Evolutionary conservation across 495 filamentous ascomycete genomes (phyloP).

Genomic region (Hyaloscypha finlandica): DNA sequence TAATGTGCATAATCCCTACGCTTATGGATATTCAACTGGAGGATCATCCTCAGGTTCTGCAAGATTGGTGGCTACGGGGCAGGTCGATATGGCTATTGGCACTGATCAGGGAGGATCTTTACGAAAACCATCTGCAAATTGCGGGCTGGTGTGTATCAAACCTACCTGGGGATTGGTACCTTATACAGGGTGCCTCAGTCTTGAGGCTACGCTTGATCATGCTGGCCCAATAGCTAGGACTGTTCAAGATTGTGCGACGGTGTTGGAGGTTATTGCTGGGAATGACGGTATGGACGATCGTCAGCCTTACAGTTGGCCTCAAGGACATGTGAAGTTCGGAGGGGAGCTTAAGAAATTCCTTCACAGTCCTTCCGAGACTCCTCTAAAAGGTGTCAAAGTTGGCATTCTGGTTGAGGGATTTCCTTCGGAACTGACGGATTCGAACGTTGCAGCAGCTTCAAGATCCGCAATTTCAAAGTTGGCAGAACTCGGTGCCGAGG

Average conservation of each 20-base stretch:
- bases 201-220: slow-evolving; percentile 50
- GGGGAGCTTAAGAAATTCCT: slow-evolving; percentile 30
- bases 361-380: slow-evolving; percentile 14
- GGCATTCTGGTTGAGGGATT: slow-evolving; percentile 55
- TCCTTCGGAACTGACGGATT: slow-evolving; percentile 42
- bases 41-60: slow-evolving; percentile 59
- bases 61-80: slow-evolving; percentile 50
- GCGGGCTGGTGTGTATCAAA: slow-evolving; percentile 51
- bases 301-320: slow-evolving; percentile 44
- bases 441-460: slow-evolving; percentile 44
- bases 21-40: slow-evolving; percentile 50
- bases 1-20: slow-evolving; percentile 51
- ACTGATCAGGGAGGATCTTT: slow-evolving; percentile 63
- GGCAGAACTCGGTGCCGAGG: slow-evolving; percentile 47
- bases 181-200: slow-evolving; percentile 48
- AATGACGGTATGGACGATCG: slow-evolving; percentile 60
- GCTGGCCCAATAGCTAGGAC: slow-evolving; percentile 50
- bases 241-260: slow-evolving; percentile 50
- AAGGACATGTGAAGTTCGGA: slow-evolving; percentile 38
- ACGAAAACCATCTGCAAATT: slow-evolving; percentile 53
- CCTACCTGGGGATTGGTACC: slow-evolving; percentile 52
- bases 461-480: slow-evolving; percentile 46
- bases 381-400: slow-evolving; percentile 50
- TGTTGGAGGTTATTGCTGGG: slow-evolving; percentile 55
- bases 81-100: slow-evolving; percentile 58